These are phyloP conservation scores for Naganishia sp. DNA, from an alignment of 1,284 basidiomycete genomes.

Conservation along the genomic window DNA sequence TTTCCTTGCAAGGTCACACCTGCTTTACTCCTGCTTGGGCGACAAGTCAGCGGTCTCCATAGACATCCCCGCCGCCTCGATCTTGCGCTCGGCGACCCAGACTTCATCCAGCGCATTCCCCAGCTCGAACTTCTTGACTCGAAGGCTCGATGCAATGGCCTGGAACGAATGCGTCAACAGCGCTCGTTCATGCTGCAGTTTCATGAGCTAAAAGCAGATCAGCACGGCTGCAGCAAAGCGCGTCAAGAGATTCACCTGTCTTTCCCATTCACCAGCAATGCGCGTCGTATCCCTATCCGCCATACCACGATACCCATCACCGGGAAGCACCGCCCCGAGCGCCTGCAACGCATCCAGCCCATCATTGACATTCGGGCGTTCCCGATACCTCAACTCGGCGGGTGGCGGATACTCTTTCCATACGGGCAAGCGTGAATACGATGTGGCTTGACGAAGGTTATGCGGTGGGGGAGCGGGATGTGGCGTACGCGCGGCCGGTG, in stretches of 20 bases:
- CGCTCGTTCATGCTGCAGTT: constrained; percentile 18
- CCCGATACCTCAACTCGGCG: constrained; percentile 4
- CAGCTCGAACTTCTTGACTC: constrained; percentile 18
- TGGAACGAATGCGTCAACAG: constrained; percentile 23
- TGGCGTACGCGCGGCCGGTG: constrained; percentile 12
- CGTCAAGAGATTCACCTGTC: neutral
- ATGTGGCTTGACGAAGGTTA: constrained; percentile 9
- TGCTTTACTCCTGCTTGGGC: constrained; percentile 14
- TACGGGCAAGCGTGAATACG: neutral
- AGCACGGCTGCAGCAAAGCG: neutral
- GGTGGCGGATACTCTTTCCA: constrained; percentile 24
- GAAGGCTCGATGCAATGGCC: constrained; percentile 9
- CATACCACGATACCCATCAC: constrained; percentile 3
- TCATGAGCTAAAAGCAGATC: constrained; percentile 5
- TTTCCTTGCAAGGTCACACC: too few relatives aligned
- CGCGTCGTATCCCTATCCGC: constrained; percentile 18
- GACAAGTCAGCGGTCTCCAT: constrained; percentile 16
- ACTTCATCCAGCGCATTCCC: constrained; percentile 21
- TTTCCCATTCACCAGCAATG: constrained; percentile 18
- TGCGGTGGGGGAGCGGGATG: constrained; percentile 3
- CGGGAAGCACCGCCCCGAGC: constrained; percentile 1
- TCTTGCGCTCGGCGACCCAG: constrained; percentile 26
- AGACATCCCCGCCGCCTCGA: constrained; percentile 23
- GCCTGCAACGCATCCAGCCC: constrained; percentile 7
- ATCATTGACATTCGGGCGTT: constrained; percentile 2